phyloP scores from a whole-genome alignment of 2,329 filamentous ascomycete species.

The Penicillium sp. region DNA sequence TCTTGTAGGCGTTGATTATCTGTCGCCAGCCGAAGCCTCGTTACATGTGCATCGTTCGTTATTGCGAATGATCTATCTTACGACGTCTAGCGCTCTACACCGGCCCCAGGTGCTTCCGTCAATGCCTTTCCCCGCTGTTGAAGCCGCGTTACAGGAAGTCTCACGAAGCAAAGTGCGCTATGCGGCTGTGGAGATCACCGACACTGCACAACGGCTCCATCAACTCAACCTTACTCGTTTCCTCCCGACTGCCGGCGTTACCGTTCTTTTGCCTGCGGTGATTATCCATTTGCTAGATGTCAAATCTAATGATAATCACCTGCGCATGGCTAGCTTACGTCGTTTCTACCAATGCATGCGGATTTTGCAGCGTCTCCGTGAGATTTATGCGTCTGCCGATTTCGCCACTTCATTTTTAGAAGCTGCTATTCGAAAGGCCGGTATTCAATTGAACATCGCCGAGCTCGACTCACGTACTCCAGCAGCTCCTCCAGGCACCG shows the following conservation, averaged over 20 bases:
- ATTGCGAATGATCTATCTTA: constrained; percentile 90
- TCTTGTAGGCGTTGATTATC: constrained; percentile 53
- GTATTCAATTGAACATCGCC: constrained; percentile 58
- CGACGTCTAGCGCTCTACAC: constrained; percentile 84
- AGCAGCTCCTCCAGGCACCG: constrained; percentile 14
- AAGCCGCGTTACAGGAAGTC: constrained; percentile 71
- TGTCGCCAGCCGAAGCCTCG: constrained; percentile 43
- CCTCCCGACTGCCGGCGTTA: constrained; percentile 84
- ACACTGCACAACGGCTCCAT: constrained; percentile 74
- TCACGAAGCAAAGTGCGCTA: constrained; percentile 79
- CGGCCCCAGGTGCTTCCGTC: constrained; percentile 85
- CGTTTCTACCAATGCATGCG: constrained; percentile 91
- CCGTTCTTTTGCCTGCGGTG: constrained; percentile 84
- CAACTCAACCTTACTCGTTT: constrained; percentile 69
- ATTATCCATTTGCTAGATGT: constrained; percentile 92
- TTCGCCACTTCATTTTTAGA: constrained; percentile 95
- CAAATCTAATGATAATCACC: constrained; percentile 71
- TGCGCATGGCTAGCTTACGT: constrained; percentile 67
- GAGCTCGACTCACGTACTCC: constrained; percentile 14
- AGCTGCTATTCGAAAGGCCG: constrained; percentile 81
- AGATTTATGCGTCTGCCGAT: constrained; percentile 91
- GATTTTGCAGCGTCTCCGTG: constrained; percentile 79
- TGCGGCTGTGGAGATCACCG: constrained; percentile 79
- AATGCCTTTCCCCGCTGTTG: constrained; percentile 53
- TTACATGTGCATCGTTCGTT: constrained; percentile 73